phyloP scores from a whole-genome alignment of 148 eudicot species.

The Chenopodium berlandieri region DNA sequence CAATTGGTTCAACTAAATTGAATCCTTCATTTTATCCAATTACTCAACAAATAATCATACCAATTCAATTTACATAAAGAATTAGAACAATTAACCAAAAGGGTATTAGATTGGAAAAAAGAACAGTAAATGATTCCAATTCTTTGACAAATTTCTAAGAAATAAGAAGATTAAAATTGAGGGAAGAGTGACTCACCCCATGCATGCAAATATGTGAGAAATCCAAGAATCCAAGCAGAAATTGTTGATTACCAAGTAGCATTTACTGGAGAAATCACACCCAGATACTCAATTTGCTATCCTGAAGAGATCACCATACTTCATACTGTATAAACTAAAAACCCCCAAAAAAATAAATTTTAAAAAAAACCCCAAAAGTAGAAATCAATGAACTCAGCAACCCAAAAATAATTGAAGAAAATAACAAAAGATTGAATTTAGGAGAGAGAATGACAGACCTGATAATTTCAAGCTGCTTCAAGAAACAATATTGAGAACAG shows the following conservation, averaged over 20 bases:
- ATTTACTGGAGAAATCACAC: slow-evolving; percentile 10
- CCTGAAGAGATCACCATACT: slow-evolving; percentile 18
- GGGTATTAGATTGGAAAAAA: not conserved
- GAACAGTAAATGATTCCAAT: slow-evolving; percentile 8
- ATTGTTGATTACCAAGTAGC: no score
- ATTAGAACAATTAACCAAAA: not conserved
- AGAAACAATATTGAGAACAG: not conserved
- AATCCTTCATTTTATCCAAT: not conserved
- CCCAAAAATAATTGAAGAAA: not conserved
- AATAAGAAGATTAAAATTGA: not conserved
- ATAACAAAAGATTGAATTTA: not conserved
- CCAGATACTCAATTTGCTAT: slow-evolving; percentile 23
- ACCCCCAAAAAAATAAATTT: not conserved
- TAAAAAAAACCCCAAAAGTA: not conserved
- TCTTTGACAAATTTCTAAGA: not conserved
- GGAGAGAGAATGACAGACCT: slow-evolving; percentile 19
- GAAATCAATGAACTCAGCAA: slow-evolving; percentile 11
- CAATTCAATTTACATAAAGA: not conserved
- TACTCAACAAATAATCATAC: not conserved
- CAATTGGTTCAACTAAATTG: not conserved
- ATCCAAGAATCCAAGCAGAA: slow-evolving; percentile 31
- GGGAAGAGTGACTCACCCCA: slow-evolving; percentile 49
- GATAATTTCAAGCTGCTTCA: slow-evolving; percentile 18
- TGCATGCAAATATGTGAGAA: slow-evolving; percentile 50
- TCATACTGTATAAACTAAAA: not conserved